Evolutionary conservation across 768 basidiomycete genomes (phyloP).

Genomic region (Lactarius quietus): DNA sequence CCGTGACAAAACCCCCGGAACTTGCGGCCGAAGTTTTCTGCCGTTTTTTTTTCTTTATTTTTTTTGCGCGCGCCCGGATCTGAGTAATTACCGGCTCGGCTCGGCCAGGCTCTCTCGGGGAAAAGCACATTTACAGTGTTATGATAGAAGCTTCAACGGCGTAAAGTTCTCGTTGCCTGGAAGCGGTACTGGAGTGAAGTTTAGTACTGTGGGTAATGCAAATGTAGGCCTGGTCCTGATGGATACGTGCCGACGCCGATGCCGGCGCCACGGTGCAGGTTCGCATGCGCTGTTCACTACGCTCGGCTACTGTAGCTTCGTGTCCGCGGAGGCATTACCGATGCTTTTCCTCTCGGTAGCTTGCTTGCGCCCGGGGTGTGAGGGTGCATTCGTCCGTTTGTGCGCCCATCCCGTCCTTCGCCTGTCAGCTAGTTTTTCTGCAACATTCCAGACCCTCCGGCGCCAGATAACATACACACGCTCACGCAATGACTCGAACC

Average conservation of each 20-base stretch:
- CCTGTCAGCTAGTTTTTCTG: not conserved
- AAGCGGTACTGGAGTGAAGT: not conserved
- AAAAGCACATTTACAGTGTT: not conserved
- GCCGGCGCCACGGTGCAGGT: not conserved
- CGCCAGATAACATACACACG: constrained; percentile 5
- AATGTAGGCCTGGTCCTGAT: not conserved
- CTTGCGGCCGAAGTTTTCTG: constrained; percentile 1
- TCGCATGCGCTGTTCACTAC: not conserved
- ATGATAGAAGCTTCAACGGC: not conserved
- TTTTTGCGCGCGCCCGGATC: not conserved
- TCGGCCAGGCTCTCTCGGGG: no score
- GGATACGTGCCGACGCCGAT: not conserved
- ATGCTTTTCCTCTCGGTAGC: not conserved
- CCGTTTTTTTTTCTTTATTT: not conserved
- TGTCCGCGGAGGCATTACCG: constrained; percentile 1
- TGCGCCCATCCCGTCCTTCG: not conserved
- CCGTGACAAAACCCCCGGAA: not conserved
- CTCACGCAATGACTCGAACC: not conserved
- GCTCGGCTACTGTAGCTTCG: not conserved
- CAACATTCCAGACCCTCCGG: not conserved
- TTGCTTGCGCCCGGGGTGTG: not conserved
- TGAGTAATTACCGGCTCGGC: not conserved
- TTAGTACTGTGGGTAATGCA: not conserved
- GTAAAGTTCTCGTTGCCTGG: not conserved
- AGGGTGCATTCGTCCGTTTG: not conserved